Evolutionary conservation across 176 grass and related monocot species (phyloP), one percentile per base, ranked within the genome.

Genomic region (Cenchrus americanus): DNA sequence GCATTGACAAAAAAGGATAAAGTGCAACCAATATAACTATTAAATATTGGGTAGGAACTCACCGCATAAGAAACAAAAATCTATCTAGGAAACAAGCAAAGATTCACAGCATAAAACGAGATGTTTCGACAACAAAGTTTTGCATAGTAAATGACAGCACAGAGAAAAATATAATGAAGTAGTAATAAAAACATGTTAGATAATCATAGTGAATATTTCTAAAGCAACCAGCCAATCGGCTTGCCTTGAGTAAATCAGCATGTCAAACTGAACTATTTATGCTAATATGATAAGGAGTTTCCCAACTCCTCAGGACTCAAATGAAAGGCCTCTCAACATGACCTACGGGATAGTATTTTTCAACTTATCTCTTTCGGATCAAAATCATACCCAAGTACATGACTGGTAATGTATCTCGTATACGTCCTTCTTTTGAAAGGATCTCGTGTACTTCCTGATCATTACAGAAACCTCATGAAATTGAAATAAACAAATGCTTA

Each of bases 51-150:
- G n/a, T 32, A 78, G 50, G 77, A 60, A 79, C 66, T 66, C 11
- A 18, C 23, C 8, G 18, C 62, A 73, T 42, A 24, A 77, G 60
- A 62, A 81, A 73, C 55, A 67, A 81, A 62, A 10, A 57, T 49
- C 34, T 79, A 60, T 79, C 66, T 86, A 57, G 78, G 26, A 66
- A 77, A 67, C 71, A 73, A 75, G 48, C 34, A 48, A 66, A 73
- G 62, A 77, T 78, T 67, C 73, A 52, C 27, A 72, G 58, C 72
- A 78, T 30, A 30, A 66, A 82, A 69, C 76, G 66, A 78, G 14
- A 82, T 82, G 72, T 82, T 57, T 62, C 27, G 48, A 37, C 27
- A 57, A 37, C 57, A 77, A 77, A 46, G 13, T 65, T 71, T 48
- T 42, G 9, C 71, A 79, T 90, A 32, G 73, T 73, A 47, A 10